Evolutionary conservation across 2,329 filamentous ascomycete species (phyloP).

Genomic region (Aspergillus oerlinghausenensis): DNA sequence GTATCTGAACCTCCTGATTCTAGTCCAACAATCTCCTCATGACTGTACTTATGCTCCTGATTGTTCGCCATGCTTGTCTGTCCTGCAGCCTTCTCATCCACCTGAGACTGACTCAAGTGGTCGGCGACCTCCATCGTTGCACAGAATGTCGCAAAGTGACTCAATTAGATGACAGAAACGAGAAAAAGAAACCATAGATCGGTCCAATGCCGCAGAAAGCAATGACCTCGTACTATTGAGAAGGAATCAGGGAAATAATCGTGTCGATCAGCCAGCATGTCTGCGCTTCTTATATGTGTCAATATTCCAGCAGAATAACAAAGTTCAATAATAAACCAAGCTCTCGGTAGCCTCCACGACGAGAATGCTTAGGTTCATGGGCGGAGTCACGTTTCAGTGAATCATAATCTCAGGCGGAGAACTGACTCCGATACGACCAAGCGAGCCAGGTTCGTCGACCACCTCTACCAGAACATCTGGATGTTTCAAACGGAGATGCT

Average conservation of each 20-base stretch:
- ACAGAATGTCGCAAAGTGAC: not conserved
- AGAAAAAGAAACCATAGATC: not conserved
- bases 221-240: not conserved
- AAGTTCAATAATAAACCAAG: not conserved
- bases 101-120: constrained; percentile 12
- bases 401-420: not conserved
- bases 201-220: not conserved
- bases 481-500: constrained; percentile 10
- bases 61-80: constrained; percentile 25
- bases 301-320: not conserved
- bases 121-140: constrained; percentile 16
- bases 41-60: constrained; percentile 30
- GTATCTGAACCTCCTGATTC: constrained; percentile 26
- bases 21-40: constrained; percentile 46
- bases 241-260: constrained; percentile 1
- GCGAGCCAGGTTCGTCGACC: not conserved
- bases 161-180: not conserved
- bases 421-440: constrained; percentile 6
- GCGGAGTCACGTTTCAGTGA: not conserved
- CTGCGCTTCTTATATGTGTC: constrained; percentile 6
- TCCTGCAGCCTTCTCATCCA: constrained; percentile 25
- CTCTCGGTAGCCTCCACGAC: not conserved
- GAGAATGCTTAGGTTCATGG: constrained; percentile 4
- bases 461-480: constrained; percentile 2
- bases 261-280: constrained; percentile 4